Evolutionary conservation across 805 yeast genomes (phyloP), one percentile per base, ranked within the genome.

Genomic region (Suhomyces canberraensis): DNA sequence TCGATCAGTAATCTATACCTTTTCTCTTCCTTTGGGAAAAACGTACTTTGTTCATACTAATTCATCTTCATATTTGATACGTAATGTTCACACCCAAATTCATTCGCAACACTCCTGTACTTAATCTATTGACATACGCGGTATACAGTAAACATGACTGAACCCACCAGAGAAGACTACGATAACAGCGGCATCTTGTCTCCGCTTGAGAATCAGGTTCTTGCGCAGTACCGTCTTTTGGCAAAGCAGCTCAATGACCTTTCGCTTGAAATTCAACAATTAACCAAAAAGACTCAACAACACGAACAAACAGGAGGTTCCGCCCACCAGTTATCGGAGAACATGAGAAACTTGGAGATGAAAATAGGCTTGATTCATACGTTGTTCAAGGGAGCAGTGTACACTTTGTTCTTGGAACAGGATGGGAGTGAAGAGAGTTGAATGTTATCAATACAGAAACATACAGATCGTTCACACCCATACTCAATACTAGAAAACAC

Each of bases 361-460:
- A 81, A 81, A 45, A 66, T 79, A 9, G 81, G 82, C 1, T 57
- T 81, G 35, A 82, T 83, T 3, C 78, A 79, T 34, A 81, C 88
- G 1, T 55, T 80, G 29, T 72, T 83, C 57, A 79, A 81, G 45
- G 81, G 84, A 4, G 82, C 88, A 3, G 86, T 83, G 3, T 83
- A 83, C 51, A 75, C 81, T 13, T 61, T 82, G 35, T 74, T 79
- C 38, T 52, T 79, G 26, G 81, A 78, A 46, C 71, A 71, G 44
- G 76, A 67, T 18, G 34, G 31, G 34, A 37, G n/a, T 18, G 17
- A 26, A 5, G 31, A 26, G 3, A 33, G 8, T 20, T n/a, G n/a
- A n/a, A n/a, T n/a, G n/a, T n/a, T n/a, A n/a, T n/a, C n/a, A n/a
- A n/a, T n/a, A n/a, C n/a, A n/a, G n/a, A n/a, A n/a, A n/a, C n/a